Percentiles rank a stretch among this genome's conserved stretches.
Conservation (phyloP, 1,284 basidiomycete species). For the Hypsizygus ulmarius region DNA sequence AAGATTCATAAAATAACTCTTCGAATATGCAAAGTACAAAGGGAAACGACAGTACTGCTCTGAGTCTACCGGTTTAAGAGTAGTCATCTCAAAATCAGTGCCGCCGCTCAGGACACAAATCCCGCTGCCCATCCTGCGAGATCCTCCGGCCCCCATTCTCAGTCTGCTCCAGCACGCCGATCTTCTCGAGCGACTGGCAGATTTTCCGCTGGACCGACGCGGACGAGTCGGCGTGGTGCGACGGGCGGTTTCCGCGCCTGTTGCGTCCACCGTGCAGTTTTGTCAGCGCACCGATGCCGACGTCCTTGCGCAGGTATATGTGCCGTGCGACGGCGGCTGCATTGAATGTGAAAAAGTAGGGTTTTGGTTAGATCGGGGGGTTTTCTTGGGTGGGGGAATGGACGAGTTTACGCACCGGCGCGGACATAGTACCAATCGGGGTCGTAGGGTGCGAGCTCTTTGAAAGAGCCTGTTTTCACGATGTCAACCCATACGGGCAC, state of each 20-base stretch:
- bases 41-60: too few relatives aligned
- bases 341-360: slow-evolving; percentile 8
- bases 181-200: slow-evolving; percentile 97
- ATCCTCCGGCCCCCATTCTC: slow-evolving; percentile 96
- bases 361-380: slow-evolving; percentile 3
- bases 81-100: too few relatives aligned
- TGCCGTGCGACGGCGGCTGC: slow-evolving; percentile 95
- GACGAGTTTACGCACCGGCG: slow-evolving; percentile 78
- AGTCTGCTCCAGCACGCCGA: slow-evolving; percentile 94
- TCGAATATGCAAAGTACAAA: too few relatives aligned
- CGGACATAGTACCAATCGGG: slow-evolving; percentile 99
- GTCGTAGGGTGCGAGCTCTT: slow-evolving; percentile 99
- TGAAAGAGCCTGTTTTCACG: slow-evolving; percentile 97
- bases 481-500: slow-evolving; percentile 99
- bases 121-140: slow-evolving; percentile 95
- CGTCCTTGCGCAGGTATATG: slow-evolving; percentile 99
- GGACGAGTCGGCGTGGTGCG: slow-evolving; percentile 89
- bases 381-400: too few relatives aligned
- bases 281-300: slow-evolving; percentile 92
- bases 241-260: slow-evolving; percentile 92
- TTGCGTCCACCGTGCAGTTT: slow-evolving; percentile 98
- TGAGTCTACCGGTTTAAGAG: too few relatives aligned
- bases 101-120: slow-evolving; percentile 99
- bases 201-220: slow-evolving; percentile 88
- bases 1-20: too few relatives aligned